Evolutionary conservation across 176 grass and related monocot species (phyloP), one percentile per base, ranked within the genome.

Genomic region (Bonia amplexicaulis): DNA sequence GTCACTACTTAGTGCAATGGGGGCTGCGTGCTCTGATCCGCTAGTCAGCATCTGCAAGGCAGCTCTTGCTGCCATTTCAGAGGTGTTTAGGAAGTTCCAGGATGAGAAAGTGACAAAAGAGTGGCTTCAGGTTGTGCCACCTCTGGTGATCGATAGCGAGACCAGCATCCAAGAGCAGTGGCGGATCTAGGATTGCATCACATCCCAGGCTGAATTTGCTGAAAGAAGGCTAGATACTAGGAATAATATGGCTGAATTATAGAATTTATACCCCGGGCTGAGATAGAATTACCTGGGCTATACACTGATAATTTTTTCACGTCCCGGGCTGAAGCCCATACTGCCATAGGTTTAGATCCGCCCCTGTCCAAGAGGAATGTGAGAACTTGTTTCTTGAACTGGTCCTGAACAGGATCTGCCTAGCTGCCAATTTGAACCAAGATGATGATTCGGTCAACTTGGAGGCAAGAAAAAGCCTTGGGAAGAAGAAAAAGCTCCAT

Each of bases 371-470:
- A n/a, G n/a, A n/a, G n/a, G 96, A 95, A 83, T 98, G 96, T 47
- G 96, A 98, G 77, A 95, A 90, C 73, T 79, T 98, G 67, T 98
- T 95, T 89, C 91, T 93, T 27, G 96, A 98, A 76, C 85, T 98
- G 31, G 91, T 98, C 33, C 80, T 98, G 25, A 93, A 98, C 68
- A 89, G 93, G 69, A 90, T 98, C 51, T 95, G 90, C 69, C 93
- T 49, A 85, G 78, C 89, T 87, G 79, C 67, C 35, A 91, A 90
- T 46, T 46, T 82, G 58, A 95, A 72, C 12, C 64, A 88, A 70
- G 57, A 44, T 40, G 79, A 87, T 48, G 73, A 90, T 62, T 67
- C 83, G 9, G 44, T 79, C 44, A 71, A 47, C 52, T 78, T 91
- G 80, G 87, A 87, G 70, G 88, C n/a, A 79, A 65, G 71, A 93